phyloP scores from a whole-genome alignment of 495 filamentous ascomycete species.

The Aspergillus ostianus region DNA sequence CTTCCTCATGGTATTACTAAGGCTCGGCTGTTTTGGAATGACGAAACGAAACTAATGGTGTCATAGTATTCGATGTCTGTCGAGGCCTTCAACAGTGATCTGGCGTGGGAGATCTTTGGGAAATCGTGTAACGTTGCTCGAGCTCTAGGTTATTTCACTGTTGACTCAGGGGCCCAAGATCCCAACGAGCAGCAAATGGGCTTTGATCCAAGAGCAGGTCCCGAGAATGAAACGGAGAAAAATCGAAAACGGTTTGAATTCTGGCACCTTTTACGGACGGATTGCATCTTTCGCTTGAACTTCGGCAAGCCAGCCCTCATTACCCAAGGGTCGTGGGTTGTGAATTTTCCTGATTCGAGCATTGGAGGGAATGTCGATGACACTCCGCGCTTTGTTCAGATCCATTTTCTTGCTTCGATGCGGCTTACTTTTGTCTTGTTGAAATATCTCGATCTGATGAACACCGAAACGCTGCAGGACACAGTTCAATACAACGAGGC shows the following conservation, averaged over 20 bases:
- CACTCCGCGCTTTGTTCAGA: constrained; percentile 19
- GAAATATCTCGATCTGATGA: constrained; percentile 17
- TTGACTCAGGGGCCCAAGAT: constrained; percentile 9
- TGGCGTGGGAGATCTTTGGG: constrained; percentile 15
- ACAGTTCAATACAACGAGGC: constrained; percentile 7
- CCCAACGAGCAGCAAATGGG: not conserved
- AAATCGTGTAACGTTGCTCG: constrained; percentile 13
- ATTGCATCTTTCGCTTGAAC: constrained; percentile 21
- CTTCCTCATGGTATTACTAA: constrained; percentile 11
- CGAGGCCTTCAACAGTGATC: constrained; percentile 18
- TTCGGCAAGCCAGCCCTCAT: constrained; percentile 22
- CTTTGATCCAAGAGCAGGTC: too few relatives aligned
- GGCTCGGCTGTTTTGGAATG: not conserved
- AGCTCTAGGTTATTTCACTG: constrained; percentile 18
- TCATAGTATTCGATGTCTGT: constrained; percentile 19
- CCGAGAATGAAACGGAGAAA: constrained; percentile 12
- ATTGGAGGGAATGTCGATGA: constrained; percentile 19
- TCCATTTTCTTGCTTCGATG: constrained; percentile 27
- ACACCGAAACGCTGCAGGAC: not conserved
- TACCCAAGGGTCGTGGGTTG: constrained; percentile 18
- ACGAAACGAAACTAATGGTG: not conserved
- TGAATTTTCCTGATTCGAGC: constrained; percentile 24
- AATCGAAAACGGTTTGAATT: constrained; percentile 28
- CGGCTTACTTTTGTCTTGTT: constrained; percentile 16
- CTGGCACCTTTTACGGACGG: constrained; percentile 22